Evolutionary conservation across 441 rosid species (phyloP), one percentile per base, ranked within the genome.

Genomic region (Viola pubescens): DNA sequence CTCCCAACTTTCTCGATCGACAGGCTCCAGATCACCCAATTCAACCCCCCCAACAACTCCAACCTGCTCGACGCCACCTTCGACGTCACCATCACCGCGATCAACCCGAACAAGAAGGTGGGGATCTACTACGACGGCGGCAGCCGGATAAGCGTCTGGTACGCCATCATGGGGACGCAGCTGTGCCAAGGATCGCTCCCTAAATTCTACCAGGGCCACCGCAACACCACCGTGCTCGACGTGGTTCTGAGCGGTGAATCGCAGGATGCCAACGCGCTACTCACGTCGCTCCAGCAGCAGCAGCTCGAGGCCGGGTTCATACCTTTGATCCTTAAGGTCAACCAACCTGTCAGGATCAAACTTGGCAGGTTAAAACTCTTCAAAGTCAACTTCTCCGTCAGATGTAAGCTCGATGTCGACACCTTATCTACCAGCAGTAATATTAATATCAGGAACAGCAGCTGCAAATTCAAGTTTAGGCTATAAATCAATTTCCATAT

Each of bases 161-260:
- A 81, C 70, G 38, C 47, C 3, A 81, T 77, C 7, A 72, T 2
- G 34, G 34, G 34, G 34, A 26, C 87, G 4, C 60, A 71, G 48
- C 74, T 92, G 6, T 78, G 89, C 37, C 67, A 83, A 61, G 95
- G 98, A 3, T 72, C 98, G 1, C 58, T 89, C 50, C 98, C 98
- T 0, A 84, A 83, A 67, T 92, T 92, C 70, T 92, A 89, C 74
- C 98, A 92, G 61, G 97, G 98, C 14, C 94, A 89, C 65, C 60
- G 64, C 71, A 92, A 89, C 63, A 89, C 94, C 4, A 89, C 98
- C 0, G 76, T 81, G 57, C 82, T 92, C 51, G 54, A 48, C 11
- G 65, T 92, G 56, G 72, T 74, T 39, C 58, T 92, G 78, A 61
- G 78, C 0, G 97, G 95, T 6, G 77, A 73, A 66, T 79, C 72